These are phyloP conservation scores for Amanita phalloides DNA, from an alignment of 768 basidiomycete species.

Conservation along the genomic window DNA sequence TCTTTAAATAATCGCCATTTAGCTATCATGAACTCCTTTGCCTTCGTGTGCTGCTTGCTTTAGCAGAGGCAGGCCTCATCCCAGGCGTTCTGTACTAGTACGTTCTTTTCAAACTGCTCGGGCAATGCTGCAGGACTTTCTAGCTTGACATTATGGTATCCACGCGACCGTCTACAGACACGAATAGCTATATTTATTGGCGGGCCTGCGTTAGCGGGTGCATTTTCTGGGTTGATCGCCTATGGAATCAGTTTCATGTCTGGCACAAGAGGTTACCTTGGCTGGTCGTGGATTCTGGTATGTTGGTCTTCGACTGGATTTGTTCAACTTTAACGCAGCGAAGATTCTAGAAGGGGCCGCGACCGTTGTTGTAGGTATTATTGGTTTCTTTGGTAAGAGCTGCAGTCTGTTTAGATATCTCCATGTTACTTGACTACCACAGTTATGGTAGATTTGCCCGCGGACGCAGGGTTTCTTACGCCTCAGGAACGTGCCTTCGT, in stretches of 20 bases:
- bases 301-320: conserved; percentile 9
- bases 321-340: background rate
- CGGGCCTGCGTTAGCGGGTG: conserved; percentile 55
- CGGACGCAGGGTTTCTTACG: conserved; percentile 49
- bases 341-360: conserved; percentile 56
- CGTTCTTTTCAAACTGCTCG: conserved; percentile 10
- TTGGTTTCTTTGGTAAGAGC: conserved; percentile 37
- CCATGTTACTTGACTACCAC: background rate
- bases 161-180: conserved; percentile 46
- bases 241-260: conserved; percentile 45
- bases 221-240: conserved; percentile 51
- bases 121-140: no score
- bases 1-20: background rate
- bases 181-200: conserved; percentile 58
- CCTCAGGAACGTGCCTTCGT: conserved; percentile 49
- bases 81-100: conserved; percentile 71
- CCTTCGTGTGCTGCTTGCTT: conserved; percentile 20
- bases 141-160: conserved; percentile 58
- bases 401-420: background rate
- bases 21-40: background rate
- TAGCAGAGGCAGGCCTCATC: conserved; percentile 63
- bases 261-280: conserved; percentile 33
- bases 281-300: conserved; percentile 67
- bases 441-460: conserved; percentile 58
- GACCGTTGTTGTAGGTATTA: conserved; percentile 45